Evolutionary conservation across 2,329 filamentous ascomycete species (phyloP), one percentile per base, ranked within the genome.

Genomic region (Arthrobotrys megalospora): DNA sequence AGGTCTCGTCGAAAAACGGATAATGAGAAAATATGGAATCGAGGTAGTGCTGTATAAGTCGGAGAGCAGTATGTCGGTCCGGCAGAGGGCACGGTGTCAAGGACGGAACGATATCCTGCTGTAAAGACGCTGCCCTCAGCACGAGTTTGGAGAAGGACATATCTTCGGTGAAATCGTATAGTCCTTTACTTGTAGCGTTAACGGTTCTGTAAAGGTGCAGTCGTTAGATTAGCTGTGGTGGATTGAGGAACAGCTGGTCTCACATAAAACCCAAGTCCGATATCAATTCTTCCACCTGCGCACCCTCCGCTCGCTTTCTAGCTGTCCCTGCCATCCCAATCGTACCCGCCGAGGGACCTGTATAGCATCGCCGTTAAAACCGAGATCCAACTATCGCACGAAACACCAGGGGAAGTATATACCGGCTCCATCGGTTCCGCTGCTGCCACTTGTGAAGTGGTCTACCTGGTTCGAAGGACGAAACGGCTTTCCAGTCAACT

Each of bases 111-210:
- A 75, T 75, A 43, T 75, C 70, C 41, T 79, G 76, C 19, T 75
- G 69, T 8, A 79, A 6, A 89, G 86, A 82, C 94, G 93, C 91
- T 5, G 95, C 92, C n/a, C 93, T 93, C 32, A 97, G 86, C 24
- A 97, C 92, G 19, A 98, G 88, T 41, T 93, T 91, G 28, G 94
- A 93, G 87, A 97, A 97, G 0, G 94, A 97, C 89, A 97, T 96
- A 82, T 93, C 93, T 77, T 90, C 92, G 34, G 92, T 91, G 73
- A 94, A 93, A 7, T 93, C 92, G 83, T 97, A 93, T 83, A 97
- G 97, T 84, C 98, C 96, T 82, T 94, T 89, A 0, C 94, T 95
- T 0, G 94, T 97, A 32, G 96, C 94, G 86, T 97, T 97, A 82
- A 99, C 93, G 4, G 95, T 93, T 70, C 93, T 96, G 81, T n/a